phyloP scores from a whole-genome alignment of 441 rosid genomes.

The Eruca vesicaria region DNA sequence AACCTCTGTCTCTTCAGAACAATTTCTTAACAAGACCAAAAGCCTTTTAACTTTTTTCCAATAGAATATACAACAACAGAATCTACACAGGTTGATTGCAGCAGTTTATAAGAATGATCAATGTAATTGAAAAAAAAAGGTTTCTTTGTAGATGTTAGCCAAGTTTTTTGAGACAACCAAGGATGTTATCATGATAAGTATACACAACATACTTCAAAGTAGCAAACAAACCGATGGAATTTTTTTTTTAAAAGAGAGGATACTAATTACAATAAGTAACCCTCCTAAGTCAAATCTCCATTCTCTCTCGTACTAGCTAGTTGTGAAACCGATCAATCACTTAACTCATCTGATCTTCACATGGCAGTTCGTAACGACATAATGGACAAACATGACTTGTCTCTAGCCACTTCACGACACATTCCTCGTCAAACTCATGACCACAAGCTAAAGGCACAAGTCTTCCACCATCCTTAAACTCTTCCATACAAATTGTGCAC shows the following conservation, averaged over 20 bases:
- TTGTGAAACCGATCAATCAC: neutral
- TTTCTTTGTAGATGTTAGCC: too few species aligned
- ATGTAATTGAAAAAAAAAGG: too few species aligned
- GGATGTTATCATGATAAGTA: neutral
- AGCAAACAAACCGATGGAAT: neutral
- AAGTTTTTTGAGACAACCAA: neutral
- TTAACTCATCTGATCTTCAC: neutral
- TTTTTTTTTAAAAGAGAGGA: neutral
- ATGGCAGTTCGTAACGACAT: constrained; percentile 16
- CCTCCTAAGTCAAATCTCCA: neutral
- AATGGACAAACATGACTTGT: constrained; percentile 20
- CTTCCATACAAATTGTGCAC: constrained; percentile 18
- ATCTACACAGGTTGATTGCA: too few species aligned
- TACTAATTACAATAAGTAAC: neutral
- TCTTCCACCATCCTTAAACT: constrained; percentile 6
- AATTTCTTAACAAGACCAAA: too few species aligned
- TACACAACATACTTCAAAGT: neutral
- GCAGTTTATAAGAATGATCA: too few species aligned
- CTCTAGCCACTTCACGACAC: constrained; percentile 15
- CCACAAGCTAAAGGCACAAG: constrained; percentile 18
- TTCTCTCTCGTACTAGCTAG: neutral
- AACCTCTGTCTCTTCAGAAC: too few species aligned
- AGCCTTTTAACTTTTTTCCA: too few species aligned
- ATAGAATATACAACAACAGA: too few species aligned
- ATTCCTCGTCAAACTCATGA: constrained; percentile 16